Conservation (phyloP, 1,284 basidiomycete species). For the Papiliotrema nemorosa region DNA sequence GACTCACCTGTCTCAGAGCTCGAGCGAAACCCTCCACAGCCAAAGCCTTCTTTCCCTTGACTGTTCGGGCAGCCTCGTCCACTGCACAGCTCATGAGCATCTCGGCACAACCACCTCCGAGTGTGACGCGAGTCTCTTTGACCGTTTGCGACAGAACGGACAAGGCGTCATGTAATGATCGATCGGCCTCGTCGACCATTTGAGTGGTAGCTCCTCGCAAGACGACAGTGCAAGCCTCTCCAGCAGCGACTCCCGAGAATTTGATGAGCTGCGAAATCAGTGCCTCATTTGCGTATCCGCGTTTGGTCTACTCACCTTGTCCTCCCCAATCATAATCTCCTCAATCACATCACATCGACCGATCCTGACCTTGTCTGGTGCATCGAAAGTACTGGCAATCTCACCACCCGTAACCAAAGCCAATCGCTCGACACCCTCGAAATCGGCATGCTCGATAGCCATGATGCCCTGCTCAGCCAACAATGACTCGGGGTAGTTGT, state of each 20-base stretch:
- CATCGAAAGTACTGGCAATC: constrained; percentile 93
- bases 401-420: constrained; percentile 97
- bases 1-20: constrained; percentile 69
- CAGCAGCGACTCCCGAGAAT: constrained; percentile 97
- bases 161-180: constrained; percentile 95
- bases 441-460: constrained; percentile 98
- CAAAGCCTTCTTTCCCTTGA: constrained; percentile 92
- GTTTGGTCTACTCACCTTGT: constrained; percentile 64
- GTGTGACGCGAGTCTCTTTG: constrained; percentile 88
- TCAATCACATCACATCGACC: constrained; percentile 93
- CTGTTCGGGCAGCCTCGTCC: constrained; percentile 78
- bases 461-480: constrained; percentile 91
- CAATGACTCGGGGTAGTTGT: constrained; percentile 97
- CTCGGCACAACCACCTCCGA: constrained; percentile 96
- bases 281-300: neutral
- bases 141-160: constrained; percentile 97
- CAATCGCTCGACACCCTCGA: constrained; percentile 95
- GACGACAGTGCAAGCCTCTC: constrained; percentile 98
- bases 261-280: constrained; percentile 76
- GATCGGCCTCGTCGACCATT: constrained; percentile 99
- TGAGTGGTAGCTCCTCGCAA: constrained; percentile 94
- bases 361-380: constrained; percentile 88
- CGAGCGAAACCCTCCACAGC: constrained; percentile 87
- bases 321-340: constrained; percentile 99
- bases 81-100: constrained; percentile 96